A percentile compares a stretch with the other conserved stretches of the same genome.
Conservation (phyloP, 2,329 filamentous ascomycete genomes). For the Cucurbitaria berberidis region DNA sequence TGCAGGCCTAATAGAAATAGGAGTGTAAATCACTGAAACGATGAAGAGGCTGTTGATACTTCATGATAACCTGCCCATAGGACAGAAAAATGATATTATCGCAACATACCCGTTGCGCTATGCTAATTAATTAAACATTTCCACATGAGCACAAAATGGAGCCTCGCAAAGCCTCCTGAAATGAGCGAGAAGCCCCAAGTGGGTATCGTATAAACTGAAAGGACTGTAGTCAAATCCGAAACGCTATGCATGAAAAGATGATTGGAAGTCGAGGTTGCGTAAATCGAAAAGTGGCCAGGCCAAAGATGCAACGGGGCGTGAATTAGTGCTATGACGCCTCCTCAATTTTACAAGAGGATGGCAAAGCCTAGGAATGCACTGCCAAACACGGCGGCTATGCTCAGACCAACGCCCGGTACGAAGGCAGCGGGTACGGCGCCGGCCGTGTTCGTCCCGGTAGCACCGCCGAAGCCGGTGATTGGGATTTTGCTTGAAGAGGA, state of each 20-base stretch:
- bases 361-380: constrained; percentile 66
- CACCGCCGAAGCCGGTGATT: constrained; percentile 42
- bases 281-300: constrained; percentile 1
- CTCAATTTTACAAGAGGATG: constrained; percentile 38
- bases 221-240: constrained; percentile 7
- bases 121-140: not conserved
- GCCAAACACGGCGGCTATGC: constrained; percentile 60
- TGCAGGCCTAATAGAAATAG: too few relatives aligned
- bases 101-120: not conserved
- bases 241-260: constrained; percentile 22
- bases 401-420: constrained; percentile 63
- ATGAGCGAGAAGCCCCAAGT: constrained; percentile 16
- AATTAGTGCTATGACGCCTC: not conserved
- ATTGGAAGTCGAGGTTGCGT: constrained; percentile 4
- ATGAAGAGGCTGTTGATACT: too few relatives aligned
- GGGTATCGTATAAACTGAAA: constrained; percentile 14
- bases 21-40: too few relatives aligned
- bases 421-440: constrained; percentile 51
- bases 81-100: not conserved
- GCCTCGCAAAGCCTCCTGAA: constrained; percentile 9
- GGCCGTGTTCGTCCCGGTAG: constrained; percentile 17
- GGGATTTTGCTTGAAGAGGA: constrained; percentile 32
- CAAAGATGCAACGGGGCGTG: not conserved
- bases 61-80: not conserved
- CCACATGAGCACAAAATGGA: constrained; percentile 1